phyloP scores from a whole-genome alignment of 306 rosid genomes.

The Sophora flavescens region DNA sequence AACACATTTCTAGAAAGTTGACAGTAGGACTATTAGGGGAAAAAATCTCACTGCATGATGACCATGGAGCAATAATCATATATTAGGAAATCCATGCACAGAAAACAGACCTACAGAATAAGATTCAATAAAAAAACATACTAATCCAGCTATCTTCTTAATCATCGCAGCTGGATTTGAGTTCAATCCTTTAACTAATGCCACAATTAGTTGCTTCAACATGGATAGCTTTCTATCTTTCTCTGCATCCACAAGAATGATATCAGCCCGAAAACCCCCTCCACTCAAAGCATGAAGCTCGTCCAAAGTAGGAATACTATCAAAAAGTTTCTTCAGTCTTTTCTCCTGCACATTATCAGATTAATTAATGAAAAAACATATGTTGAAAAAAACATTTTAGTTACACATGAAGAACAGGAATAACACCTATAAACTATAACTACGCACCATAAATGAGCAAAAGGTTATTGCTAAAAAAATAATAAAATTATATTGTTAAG shows the following conservation, averaged over 20 bases:
- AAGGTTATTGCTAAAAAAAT: slow-evolving; percentile 23
- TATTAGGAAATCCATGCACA: slow-evolving; percentile 18
- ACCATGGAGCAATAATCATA: slow-evolving; percentile 12
- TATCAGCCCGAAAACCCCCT: slow-evolving; percentile 83
- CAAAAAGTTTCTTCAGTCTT: slow-evolving; percentile 78
- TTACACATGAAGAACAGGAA: slow-evolving; percentile 28
- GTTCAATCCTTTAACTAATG: slow-evolving; percentile 88
- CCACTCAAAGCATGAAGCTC: slow-evolving; percentile 78
- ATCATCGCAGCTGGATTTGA: slow-evolving; percentile 87
- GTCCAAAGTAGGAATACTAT: slow-evolving; percentile 82
- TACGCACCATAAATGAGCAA: neutral
- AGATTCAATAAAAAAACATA: slow-evolving; percentile 48
- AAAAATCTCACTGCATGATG: neutral
- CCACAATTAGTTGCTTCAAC: slow-evolving; percentile 85
- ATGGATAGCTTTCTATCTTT: slow-evolving; percentile 91
- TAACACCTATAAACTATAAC: slow-evolving; percentile 33
- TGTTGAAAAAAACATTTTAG: slow-evolving; percentile 15
- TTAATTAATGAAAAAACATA: slow-evolving; percentile 31
- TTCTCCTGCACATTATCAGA: slow-evolving; percentile 72
- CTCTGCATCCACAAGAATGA: slow-evolving; percentile 87
- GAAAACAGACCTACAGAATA: slow-evolving; percentile 30
- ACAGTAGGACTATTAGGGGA: slow-evolving; percentile 31
- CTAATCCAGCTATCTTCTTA: slow-evolving; percentile 96
- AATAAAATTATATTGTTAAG: slow-evolving; percentile 24
- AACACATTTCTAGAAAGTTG: slow-evolving; percentile 29